These are phyloP conservation scores for Rhodotorula toruloides DNA, from an alignment of 768 basidiomycete genomes.

Conservation along the genomic window DNA sequence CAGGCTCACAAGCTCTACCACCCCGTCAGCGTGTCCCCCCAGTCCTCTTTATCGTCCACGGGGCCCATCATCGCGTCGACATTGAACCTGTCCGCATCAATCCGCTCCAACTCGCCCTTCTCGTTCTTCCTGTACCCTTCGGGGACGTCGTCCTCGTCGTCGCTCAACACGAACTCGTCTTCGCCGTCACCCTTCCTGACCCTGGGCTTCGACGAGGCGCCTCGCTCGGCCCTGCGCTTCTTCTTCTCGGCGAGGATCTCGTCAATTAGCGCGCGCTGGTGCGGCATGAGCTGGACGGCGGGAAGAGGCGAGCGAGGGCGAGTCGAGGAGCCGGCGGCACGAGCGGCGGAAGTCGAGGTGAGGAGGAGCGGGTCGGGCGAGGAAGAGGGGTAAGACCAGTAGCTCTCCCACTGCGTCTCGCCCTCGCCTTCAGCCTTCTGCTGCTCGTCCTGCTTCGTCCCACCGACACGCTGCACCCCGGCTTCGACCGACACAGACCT, in stretches of 20 bases:
- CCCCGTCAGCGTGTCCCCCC: background rate
- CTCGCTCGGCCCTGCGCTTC: background rate
- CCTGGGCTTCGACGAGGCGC: too few species aligned
- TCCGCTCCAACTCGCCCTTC: background rate
- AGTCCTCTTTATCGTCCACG: background rate
- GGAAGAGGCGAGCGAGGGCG: too few species aligned
- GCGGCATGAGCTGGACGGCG: too few species aligned
- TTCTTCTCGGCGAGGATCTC: background rate
- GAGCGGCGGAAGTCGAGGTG: too few species aligned
- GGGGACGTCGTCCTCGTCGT: background rate
- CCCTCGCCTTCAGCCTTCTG: background rate
- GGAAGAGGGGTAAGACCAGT: conserved; percentile 4
- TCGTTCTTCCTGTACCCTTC: background rate
- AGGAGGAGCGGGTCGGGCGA: too few species aligned
- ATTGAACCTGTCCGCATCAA: background rate
- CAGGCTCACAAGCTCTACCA: background rate
- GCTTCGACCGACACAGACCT: background rate
- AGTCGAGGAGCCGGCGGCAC: too few species aligned
- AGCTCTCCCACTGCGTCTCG: conserved; percentile 12
- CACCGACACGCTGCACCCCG: background rate
- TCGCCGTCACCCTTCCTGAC: background rate
- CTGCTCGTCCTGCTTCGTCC: background rate
- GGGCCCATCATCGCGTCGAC: background rate
- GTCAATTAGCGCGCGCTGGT: background rate
- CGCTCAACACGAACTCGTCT: background rate